Base-by-base conservation (phyloP, 768 basidiomycete species). In the Suillus bovinus region DNA sequence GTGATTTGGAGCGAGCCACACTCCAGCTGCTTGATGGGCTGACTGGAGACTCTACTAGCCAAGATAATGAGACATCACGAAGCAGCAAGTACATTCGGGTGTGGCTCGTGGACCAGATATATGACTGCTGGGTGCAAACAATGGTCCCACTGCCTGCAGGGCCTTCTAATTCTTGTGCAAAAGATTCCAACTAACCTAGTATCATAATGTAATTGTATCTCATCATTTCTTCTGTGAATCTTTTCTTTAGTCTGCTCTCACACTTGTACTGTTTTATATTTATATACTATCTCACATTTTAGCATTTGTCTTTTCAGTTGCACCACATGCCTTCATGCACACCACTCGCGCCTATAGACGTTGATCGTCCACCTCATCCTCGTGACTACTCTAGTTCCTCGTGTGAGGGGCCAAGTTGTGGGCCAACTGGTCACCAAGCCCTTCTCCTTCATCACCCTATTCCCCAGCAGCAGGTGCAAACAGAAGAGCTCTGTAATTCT, bases 341-440 rank as follows among this genome's bases (percentile, higher is more conserved):
- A 0, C 88, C 84, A 3, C 79, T 94, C 33, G 91, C 91, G 6
- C 91, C 91, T 0, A 94, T 94, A 91, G 82, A 78, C 14, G 81
- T 89, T 8, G 88, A 90, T 58, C 80, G 85, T 6, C 84, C 84
- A 31, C 68, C 71, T 63, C 76, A 80, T 61, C 84, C 82, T 44
- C 82, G 87, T 24, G 87, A 89, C 60, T 86, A 85, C 66, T 80
- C 82, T 31, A 76, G 74, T 11, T 75, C 80, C n/a, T 66, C 77
- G 56, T 82, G 83, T 24, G 84, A 86, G 0, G 70, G 56, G 0
- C 55, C 67, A 33, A 71, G 74, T 39, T 82, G 88, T 39, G 87
- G 85, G 14, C 87, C 85, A 6, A 74, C 79, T 4, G 83, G 84
- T 16, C 83, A 84, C 64, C 84, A 81, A 64, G 82, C 74, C 58